Percentiles rank a stretch among this genome's conserved stretches.
Evolutionary conservation across 2,329 filamentous ascomycete genomes (phyloP).

Genomic region (Pezicula rhizophila): DNA sequence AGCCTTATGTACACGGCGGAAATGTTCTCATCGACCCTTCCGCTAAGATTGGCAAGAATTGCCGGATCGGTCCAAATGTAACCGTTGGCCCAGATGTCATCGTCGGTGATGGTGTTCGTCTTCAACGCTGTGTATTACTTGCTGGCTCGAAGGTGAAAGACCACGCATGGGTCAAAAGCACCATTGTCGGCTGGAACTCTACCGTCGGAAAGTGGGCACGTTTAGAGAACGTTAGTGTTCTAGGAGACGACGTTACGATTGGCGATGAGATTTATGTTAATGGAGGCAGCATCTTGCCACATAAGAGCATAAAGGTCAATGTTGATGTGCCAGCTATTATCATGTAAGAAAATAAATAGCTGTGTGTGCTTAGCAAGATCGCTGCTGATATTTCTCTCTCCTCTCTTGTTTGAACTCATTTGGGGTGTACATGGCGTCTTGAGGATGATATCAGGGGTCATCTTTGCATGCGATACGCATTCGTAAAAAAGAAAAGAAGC

Average conservation of each 20-base stretch:
- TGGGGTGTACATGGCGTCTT: too few relatives aligned
- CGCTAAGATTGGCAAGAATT: constrained; percentile 97
- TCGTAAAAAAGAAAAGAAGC: too few relatives aligned
- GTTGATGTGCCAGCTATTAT: constrained; percentile 74
- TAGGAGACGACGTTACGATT: constrained; percentile 96
- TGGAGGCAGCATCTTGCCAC: constrained; percentile 86
- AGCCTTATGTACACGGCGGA: constrained; percentile 82
- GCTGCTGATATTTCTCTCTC: too few relatives aligned
- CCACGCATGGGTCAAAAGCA: constrained; percentile 97
- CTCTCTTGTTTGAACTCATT: too few relatives aligned
- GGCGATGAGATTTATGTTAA: constrained; percentile 99
- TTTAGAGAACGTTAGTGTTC: constrained; percentile 94
- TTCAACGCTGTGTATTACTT: constrained; percentile 88
- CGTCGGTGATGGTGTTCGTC: constrained; percentile 85
- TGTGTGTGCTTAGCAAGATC: too few relatives aligned
- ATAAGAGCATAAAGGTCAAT: constrained; percentile 99
- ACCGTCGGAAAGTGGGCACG: constrained; percentile 92
- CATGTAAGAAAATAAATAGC: constrained; percentile 42
- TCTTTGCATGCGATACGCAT: too few relatives aligned
- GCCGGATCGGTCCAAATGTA: constrained; percentile 94
- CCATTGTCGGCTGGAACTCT: constrained; percentile 98
- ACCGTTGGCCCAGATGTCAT: constrained; percentile 91
- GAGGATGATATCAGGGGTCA: too few relatives aligned
- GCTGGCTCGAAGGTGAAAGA: constrained; percentile 93
- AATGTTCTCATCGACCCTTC: constrained; percentile 93